These are phyloP conservation scores for Paraleonurus japonicus DNA, from an alignment of 257 asterid genomes.

Conservation along the genomic window DNA sequence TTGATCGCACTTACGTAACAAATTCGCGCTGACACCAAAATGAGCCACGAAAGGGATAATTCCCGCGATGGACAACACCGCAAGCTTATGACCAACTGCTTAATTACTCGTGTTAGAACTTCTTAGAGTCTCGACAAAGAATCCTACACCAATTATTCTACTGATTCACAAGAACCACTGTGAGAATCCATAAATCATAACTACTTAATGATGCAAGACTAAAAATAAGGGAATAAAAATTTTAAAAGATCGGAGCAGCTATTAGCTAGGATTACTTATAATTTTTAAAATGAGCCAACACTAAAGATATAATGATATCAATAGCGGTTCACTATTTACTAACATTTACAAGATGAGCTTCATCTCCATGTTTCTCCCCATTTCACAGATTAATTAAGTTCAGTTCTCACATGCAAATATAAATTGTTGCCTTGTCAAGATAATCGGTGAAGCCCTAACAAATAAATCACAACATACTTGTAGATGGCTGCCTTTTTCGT, in stretches of 20 bases:
- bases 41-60: neutral
- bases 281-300: neutral
- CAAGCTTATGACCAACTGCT: slow-evolving; percentile 7
- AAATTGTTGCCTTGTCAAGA: neutral
- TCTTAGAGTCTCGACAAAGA: neutral
- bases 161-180: slow-evolving; percentile 5
- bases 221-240: neutral
- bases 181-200: neutral
- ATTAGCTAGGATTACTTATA: neutral
- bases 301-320: neutral
- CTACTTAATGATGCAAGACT: neutral
- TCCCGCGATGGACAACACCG: neutral
- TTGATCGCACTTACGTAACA: neutral
- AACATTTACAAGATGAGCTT: neutral
- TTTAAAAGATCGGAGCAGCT: neutral
- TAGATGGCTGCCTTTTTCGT: neutral
- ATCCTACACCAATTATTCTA: neutral
- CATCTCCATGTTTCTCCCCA: neutral
- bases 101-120: slow-evolving; percentile 4
- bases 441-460: neutral
- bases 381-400: neutral
- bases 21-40: neutral
- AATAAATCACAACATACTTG: neutral
- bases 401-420: neutral
- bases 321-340: neutral